Conservation (phyloP, 148 eudicot species). For the Cornus controversa region DNA sequence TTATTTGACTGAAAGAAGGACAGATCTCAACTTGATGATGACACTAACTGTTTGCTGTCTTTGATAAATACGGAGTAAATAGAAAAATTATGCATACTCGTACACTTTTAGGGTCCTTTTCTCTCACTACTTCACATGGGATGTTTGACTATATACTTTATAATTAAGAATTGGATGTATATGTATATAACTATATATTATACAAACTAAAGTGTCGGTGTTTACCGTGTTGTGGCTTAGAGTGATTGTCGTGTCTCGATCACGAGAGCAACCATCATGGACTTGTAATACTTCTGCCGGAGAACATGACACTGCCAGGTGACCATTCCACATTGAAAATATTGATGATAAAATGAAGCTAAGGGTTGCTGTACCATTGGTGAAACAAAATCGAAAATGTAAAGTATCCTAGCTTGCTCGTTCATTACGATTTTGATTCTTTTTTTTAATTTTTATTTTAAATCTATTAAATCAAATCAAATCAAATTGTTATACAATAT, state of each 20-base stretch:
- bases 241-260: not conserved
- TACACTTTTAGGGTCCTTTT: not conserved
- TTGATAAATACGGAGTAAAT: not conserved
- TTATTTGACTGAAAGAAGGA: not conserved
- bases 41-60: conserved; percentile 7
- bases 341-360: too few species aligned
- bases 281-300: not conserved
- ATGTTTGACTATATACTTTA: not conserved
- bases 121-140: conserved; percentile 2
- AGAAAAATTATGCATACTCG: not conserved
- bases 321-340: too few species aligned
- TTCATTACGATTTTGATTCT: too few species aligned
- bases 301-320: not conserved
- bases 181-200: too few species aligned
- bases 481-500: too few species aligned
- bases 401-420: too few species aligned
- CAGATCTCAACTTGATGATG: not conserved
- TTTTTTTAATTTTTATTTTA: too few species aligned
- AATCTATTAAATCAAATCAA: too few species aligned
- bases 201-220: not conserved
- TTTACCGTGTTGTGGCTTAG: not conserved
- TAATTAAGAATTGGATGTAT: not conserved
- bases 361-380: too few species aligned
- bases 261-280: not conserved
- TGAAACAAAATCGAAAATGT: too few species aligned